Base-by-base conservation (phyloP, 1,284 basidiomycete genomes). In the Marasmius tenuissimus region DNA sequence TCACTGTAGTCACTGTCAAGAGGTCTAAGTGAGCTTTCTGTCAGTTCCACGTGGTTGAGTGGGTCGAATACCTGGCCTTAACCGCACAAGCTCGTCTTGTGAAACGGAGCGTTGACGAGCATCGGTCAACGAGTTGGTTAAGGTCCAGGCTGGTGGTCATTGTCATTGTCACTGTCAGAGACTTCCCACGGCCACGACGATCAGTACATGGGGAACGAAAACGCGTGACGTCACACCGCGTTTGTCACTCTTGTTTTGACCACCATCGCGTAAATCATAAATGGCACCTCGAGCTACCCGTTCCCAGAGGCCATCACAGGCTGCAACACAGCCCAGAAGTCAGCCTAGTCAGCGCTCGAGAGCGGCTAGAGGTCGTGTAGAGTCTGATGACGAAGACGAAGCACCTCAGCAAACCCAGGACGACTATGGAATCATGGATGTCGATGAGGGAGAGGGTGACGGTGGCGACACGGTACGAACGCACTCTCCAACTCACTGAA, bases 381-480 rank as follows among this genome's bases (percentile, higher is more conserved):
- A 73, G 49, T 72, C 71, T 9, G 69, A 69, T 0, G 70, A 74
- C 1, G 72, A 74, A 4, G 71, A 73, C 1, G 76, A 75, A 7
- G 74, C 76, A 47, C 45, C 8, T 37, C 20, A 12, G 27, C 27
- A 27, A 27, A 47, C 45, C n/a, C 69, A 54, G 18, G 73, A 73
- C 8, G 73, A 69, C 10, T 70, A 68, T 22, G 70, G 62, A 20
- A 70, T 67, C 20, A 61, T 63, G 57, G 71, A 71, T 18, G 60
- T 68, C 59, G 71, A 74, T 40, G 67, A 51, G 3, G 64, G 65
- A 22, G 69, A 63, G 33, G 66, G 66, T 59, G 57, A 54, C n/a
- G 45, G 59, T 45, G 58, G 45, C 4, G 64, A 63, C 27, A 27
- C 16, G 54, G 49, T 48, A 33, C 20, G 55, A 53, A 57, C 65